These are phyloP conservation scores for Aegilops tauschii DNA, from an alignment of 176 grass and related monocot species.

Conservation along the genomic window DNA sequence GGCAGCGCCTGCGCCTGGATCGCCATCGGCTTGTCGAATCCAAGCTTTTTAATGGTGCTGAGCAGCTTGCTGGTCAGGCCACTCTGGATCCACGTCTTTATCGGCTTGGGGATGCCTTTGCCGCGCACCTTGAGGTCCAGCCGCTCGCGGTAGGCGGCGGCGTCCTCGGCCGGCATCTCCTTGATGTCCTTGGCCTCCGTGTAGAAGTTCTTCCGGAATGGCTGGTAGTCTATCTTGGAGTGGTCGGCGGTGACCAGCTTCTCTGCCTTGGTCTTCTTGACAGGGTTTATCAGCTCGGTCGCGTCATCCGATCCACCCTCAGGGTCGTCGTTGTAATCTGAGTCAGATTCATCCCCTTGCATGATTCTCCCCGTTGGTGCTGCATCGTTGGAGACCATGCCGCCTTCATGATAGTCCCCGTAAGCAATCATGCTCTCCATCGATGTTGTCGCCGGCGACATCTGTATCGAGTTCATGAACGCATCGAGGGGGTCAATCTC, in stretches of 20 bases:
- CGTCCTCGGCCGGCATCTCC: constrained; percentile 72
- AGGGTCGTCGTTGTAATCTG: constrained; percentile 48
- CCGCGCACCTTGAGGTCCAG: constrained; percentile 93
- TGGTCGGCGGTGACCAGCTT: constrained; percentile 86
- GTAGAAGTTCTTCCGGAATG: constrained; percentile 92
- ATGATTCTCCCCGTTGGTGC: constrained; percentile 65
- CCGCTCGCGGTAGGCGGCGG: constrained; percentile 54
- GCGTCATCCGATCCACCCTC: constrained; percentile 22
- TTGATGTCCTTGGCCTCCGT: constrained; percentile 86
- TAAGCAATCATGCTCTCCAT: constrained; percentile 13
- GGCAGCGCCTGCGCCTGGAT: constrained; percentile 87
- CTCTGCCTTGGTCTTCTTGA: constrained; percentile 93
- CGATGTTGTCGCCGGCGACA: constrained; percentile 44
- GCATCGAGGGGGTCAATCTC: constrained; percentile 91
- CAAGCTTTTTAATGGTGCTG: constrained; percentile 89
- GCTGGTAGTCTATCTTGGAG: constrained; percentile 85
- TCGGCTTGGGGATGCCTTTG: constrained; percentile 85
- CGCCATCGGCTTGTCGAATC: constrained; percentile 86
- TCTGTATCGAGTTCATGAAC: constrained; percentile 86
- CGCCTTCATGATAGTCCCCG: not conserved
- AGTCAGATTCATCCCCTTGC: constrained; percentile 72
- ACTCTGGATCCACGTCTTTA: constrained; percentile 85
- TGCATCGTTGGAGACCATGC: constrained; percentile 31
- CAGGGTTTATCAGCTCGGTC: constrained; percentile 56
- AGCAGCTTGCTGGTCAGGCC: constrained; percentile 89